phyloP scores from a whole-genome alignment of 345 rosid genomes.

The Viola odorata region DNA sequence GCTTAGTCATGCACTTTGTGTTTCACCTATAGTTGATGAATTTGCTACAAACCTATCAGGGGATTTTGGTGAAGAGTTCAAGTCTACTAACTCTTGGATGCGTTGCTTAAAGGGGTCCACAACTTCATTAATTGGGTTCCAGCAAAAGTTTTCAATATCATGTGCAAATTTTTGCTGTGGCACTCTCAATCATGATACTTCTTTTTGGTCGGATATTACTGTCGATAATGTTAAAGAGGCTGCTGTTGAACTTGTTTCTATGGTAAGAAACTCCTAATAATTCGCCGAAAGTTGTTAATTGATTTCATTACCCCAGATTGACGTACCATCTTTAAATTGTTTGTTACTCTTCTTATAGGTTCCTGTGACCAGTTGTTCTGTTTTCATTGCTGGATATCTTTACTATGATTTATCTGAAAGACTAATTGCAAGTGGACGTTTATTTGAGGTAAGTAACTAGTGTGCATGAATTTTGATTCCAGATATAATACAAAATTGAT shows the following conservation, averaged over 20 bases:
- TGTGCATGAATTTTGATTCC: conserved; percentile 6
- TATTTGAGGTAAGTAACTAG: conserved; percentile 57
- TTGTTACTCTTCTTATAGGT: conserved; percentile 37
- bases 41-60: conserved; percentile 41
- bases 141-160: conserved; percentile 44
- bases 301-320: conserved; percentile 2
- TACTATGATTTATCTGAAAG: conserved; percentile 75
- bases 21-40: conserved; percentile 61
- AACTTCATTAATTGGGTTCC: conserved; percentile 54
- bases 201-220: conserved; percentile 30
- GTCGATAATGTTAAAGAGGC: conserved; percentile 50
- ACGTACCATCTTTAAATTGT: neutral
- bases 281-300: neutral
- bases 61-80: conserved; percentile 42
- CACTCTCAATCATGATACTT: conserved; percentile 23
- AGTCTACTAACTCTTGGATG: conserved; percentile 57
- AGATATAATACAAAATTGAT: neutral
- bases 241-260: conserved; percentile 53
- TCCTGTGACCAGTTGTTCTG: conserved; percentile 41
- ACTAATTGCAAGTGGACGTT: conserved; percentile 47
- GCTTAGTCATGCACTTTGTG: conserved; percentile 79
- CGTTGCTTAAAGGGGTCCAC: conserved; percentile 55
- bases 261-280: conserved; percentile 39
- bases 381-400: conserved; percentile 68
- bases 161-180: conserved; percentile 20